Percentiles rank a stretch among this genome's conserved stretches.
These are phyloP conservation scores for Gaultheria prostrata DNA, from an alignment of 148 eudicot species.

Conservation along the genomic window DNA sequence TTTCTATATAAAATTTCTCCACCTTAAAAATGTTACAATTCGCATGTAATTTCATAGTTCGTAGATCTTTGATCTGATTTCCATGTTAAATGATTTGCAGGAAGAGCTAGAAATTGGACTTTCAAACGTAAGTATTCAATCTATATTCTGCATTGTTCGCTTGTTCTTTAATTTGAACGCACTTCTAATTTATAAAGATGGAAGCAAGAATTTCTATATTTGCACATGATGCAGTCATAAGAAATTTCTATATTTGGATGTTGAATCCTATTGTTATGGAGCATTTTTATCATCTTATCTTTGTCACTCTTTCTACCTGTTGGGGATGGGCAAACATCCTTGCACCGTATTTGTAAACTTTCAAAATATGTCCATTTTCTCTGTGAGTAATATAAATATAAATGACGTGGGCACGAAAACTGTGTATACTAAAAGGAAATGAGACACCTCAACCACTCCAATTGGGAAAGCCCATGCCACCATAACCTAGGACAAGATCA, in stretches of 20 bases:
- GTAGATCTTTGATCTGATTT: constrained; percentile 8
- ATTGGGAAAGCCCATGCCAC: background rate
- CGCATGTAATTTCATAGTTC: background rate
- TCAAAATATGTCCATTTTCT: background rate
- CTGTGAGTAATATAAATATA: background rate
- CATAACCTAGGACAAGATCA: background rate
- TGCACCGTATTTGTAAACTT: background rate
- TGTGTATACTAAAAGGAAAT: background rate
- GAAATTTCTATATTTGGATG: constrained; percentile 16
- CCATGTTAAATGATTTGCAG: constrained; percentile 41
- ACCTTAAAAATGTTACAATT: background rate
- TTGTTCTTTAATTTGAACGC: background rate
- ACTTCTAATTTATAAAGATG: background rate
- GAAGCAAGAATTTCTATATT: constrained; percentile 9
- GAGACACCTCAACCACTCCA: background rate
- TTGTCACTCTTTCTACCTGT: background rate
- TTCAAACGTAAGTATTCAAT: constrained; percentile 52
- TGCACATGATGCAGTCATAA: constrained; percentile 14
- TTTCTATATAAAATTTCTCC: background rate
- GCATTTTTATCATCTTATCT: background rate
- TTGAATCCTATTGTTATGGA: background rate
- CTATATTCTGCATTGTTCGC: background rate
- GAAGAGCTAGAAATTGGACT: constrained; percentile 82
- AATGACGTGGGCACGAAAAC: background rate
- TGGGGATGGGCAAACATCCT: background rate